phyloP scores from a whole-genome alignment of 495 filamentous ascomycete species.

The Staphylotrichum tortipilum region DNA sequence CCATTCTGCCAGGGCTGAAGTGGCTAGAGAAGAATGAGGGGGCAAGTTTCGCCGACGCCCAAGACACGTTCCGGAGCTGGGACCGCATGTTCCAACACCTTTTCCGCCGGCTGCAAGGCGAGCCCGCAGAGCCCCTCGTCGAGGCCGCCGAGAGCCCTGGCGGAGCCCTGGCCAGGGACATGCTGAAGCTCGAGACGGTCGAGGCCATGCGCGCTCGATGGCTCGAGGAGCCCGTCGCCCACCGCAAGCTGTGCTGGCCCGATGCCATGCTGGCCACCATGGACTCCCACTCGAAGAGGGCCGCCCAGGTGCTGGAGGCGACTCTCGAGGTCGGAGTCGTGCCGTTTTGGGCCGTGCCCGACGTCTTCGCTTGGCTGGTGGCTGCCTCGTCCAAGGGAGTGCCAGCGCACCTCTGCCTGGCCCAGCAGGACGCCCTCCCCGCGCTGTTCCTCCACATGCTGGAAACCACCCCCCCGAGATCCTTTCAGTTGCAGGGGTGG shows the following conservation, averaged over 20 bases:
- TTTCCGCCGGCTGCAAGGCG: too few relatives aligned
- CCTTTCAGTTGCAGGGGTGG: conserved; percentile 22
- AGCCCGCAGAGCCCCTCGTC: too few relatives aligned
- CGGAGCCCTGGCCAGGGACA: too few relatives aligned
- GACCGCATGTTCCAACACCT: too few relatives aligned
- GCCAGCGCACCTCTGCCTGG: neutral
- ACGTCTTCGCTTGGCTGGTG: conserved; percentile 45
- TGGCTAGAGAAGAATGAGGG: too few relatives aligned
- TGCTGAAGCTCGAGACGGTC: conserved; percentile 18
- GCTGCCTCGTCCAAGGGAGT: conserved; percentile 6
- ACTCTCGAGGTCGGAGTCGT: conserved; percentile 35
- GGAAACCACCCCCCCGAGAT: conserved; percentile 6
- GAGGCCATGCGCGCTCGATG: conserved; percentile 38
- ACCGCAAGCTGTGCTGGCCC: conserved; percentile 40
- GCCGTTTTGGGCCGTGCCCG: conserved; percentile 42
- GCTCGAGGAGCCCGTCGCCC: conserved; percentile 20
- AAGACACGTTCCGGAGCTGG: too few relatives aligned
- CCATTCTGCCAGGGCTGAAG: too few relatives aligned
- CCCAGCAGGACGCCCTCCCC: neutral
- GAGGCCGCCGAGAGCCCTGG: too few relatives aligned
- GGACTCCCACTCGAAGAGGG: conserved; percentile 31
- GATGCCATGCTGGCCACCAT: conserved; percentile 46
- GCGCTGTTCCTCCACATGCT: conserved; percentile 10
- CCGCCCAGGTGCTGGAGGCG: conserved; percentile 42
- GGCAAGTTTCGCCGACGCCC: too few relatives aligned